These are phyloP conservation scores for Entonaema liquescens DNA, from an alignment of 495 filamentous ascomycete genomes.

Conservation along the genomic window DNA sequence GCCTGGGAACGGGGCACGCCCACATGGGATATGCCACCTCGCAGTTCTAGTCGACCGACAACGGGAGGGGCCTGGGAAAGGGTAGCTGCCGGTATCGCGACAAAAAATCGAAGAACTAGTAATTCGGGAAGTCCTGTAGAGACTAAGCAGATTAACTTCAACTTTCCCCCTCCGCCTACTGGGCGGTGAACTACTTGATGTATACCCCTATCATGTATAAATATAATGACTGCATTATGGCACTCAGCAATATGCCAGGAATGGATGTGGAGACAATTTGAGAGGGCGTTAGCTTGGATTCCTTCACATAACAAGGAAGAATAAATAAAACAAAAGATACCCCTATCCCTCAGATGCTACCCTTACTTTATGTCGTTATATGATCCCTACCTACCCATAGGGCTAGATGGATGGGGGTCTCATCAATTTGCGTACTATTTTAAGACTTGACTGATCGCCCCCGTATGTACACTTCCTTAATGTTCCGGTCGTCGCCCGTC, in stretches of 20 bases:
- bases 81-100: slow-evolving; percentile 25
- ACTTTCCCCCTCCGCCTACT: slow-evolving; percentile 43
- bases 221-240: background rate
- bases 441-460: slow-evolving; percentile 59
- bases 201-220: slow-evolving; percentile 13
- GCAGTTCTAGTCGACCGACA: slow-evolving; percentile 17
- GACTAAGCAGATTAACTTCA: slow-evolving; percentile 41
- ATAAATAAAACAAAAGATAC: background rate
- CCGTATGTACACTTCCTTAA: slow-evolving; percentile 64
- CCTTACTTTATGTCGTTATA: background rate
- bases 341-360: background rate
- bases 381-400: background rate
- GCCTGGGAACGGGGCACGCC: slow-evolving; percentile 35
- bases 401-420: background rate
- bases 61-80: slow-evolving; percentile 34
- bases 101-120: slow-evolving; percentile 34
- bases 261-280: background rate
- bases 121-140: slow-evolving; percentile 46
- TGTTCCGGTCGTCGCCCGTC: slow-evolving; percentile 73
- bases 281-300: background rate
- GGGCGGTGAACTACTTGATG: slow-evolving; percentile 11
- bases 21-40: slow-evolving; percentile 29
- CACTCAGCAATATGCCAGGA: background rate
- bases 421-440: background rate
- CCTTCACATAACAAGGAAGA: background rate